These are phyloP conservation scores for Aureobasidium sp. DNA, from an alignment of 2,329 filamentous ascomycete genomes.

Conservation along the genomic window DNA sequence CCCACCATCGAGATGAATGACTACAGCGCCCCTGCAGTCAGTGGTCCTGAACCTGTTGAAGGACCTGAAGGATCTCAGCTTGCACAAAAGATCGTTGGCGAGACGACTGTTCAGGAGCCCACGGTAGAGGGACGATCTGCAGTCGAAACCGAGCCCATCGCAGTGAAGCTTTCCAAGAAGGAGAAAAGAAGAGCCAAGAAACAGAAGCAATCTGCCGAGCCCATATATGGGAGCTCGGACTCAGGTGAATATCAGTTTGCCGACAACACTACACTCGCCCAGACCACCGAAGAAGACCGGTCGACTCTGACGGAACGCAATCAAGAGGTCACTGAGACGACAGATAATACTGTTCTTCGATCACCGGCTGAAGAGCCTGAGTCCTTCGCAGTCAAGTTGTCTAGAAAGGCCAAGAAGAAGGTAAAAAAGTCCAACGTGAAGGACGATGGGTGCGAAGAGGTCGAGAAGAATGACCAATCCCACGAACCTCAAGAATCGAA, in stretches of 20 bases:
- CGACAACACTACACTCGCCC: background rate
- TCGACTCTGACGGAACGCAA: background rate
- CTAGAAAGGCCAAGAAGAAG: conserved; percentile 27
- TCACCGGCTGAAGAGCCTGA: background rate
- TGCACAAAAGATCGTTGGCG: background rate
- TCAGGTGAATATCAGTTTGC: background rate
- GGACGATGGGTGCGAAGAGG: background rate
- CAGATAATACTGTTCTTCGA: background rate
- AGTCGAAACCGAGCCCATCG: background rate
- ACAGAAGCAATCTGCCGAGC: background rate
- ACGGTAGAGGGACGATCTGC: background rate
- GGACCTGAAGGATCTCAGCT: background rate
- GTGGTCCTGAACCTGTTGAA: background rate
- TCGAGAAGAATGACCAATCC: background rate
- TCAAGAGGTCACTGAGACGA: background rate
- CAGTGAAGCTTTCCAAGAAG: conserved; percentile 33
- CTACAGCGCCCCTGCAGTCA: too few species aligned
- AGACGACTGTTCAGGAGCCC: background rate
- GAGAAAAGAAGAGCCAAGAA: conserved; percentile 34
- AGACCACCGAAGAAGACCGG: background rate
- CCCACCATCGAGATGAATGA: background rate
- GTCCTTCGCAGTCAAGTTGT: conserved; percentile 1
- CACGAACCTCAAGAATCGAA: background rate
- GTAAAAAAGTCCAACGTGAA: conserved; percentile 1
- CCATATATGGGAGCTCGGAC: background rate